Base-by-base conservation (phyloP, 1,139 yeast species). In the Yamadazyma trypodendri region DNA sequence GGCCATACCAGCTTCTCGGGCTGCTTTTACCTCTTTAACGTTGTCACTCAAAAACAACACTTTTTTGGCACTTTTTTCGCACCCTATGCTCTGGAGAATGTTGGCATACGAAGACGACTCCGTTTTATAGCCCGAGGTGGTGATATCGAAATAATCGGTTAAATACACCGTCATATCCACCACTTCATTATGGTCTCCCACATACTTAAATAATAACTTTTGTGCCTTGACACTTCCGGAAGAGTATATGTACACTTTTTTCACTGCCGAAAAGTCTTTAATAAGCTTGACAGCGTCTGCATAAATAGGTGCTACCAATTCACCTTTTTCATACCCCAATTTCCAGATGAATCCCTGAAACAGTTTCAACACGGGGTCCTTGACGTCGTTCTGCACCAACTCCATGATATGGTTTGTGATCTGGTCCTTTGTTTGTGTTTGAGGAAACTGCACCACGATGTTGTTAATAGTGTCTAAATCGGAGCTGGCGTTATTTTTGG, bases 161-260 rank as follows among this genome's bases (percentile, higher is more conserved):
- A 90, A 56, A 21, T 58, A 54, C 1, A 61, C 57, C 36, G 78
- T 84, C 54, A 88, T 58, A 56, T 85, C 84, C 14, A 60, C 50
- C 20, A 39, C 42, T 12, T 21, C 15, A 2, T 22, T 33, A 9
- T 27, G 35, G 25, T 53, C 61, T 32, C 63, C 60, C 5, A 85
- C 90, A 55, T 86, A 76, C 0, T 71, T 72, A 54, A 90, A 87
- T 41, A 90, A 65, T 42, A 89, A 63, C 45, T 81, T 81, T 52
- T 90, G 97, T 0, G 97, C 97, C 40, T 79, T 75, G 24, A 90
- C 79, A 36, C 94, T 83, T 1, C 97, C 97, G n/a, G 95, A 85
- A 0, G 97, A 88, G 60, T 90, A 90, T 14, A 90, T 88, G 55
- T 72, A 86, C 0, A 87, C 66, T 6, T 64, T 61, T 8, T 47